A percentile compares a stretch with the other conserved stretches of the same genome.
Evolutionary conservation across 2,329 filamentous ascomycete genomes (phyloP).

Genomic region (Neofusicoccum laricinum): DNA sequence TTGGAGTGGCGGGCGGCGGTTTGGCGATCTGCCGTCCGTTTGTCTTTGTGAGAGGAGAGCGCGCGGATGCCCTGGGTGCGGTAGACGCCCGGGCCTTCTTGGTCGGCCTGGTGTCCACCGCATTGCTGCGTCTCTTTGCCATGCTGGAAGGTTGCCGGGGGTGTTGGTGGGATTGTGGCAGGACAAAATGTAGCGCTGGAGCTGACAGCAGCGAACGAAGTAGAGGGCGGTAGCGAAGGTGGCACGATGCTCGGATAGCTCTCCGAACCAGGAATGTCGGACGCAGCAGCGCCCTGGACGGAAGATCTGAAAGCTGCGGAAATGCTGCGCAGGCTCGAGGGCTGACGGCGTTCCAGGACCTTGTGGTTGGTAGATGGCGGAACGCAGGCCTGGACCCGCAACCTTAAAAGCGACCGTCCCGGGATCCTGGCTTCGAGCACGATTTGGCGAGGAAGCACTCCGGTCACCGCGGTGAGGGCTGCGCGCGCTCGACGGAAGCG

Average conservation of each 20-base stretch:
- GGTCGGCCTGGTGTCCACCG: not conserved
- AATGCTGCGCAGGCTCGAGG: not conserved
- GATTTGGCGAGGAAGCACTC: not conserved
- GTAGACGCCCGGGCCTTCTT: not conserved
- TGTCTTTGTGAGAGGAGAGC: not conserved
- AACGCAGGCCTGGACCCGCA: constrained; percentile 3
- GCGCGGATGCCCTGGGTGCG: not conserved
- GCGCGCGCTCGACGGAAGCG: not conserved
- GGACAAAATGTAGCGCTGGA: not conserved
- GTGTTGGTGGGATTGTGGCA: not conserved
- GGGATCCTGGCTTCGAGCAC: not conserved
- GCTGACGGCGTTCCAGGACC: not conserved
- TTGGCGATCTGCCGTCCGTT: not conserved
- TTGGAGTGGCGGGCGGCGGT: not conserved
- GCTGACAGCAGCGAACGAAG: not conserved
- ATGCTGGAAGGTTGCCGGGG: not conserved
- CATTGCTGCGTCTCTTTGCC: not conserved
- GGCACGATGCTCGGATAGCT: not conserved
- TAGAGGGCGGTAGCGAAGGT: not conserved
- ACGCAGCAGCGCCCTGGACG: not conserved
- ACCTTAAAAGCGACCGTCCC: constrained; percentile 4
- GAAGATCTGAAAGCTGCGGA: not conserved
- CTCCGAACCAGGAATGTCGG: not conserved
- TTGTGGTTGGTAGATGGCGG: not conserved
- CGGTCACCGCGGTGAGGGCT: not conserved